Conservation (phyloP, 2,329 filamentous ascomycete genomes). For the Trichoderma harzianum region DNA sequence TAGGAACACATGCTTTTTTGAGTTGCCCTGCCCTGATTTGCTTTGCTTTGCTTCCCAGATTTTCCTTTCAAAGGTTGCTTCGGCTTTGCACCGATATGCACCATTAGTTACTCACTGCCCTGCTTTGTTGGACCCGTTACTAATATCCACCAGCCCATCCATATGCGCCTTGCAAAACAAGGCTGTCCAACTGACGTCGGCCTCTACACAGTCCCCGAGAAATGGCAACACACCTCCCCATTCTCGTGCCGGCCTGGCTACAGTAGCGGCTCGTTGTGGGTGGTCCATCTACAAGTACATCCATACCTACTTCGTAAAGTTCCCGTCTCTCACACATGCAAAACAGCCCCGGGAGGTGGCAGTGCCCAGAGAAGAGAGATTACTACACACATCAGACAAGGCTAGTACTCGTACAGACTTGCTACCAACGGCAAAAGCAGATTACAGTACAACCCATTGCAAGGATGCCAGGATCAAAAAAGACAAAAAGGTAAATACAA, state of each 20-base stretch:
- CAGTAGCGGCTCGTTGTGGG: background rate
- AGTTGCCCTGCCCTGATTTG: background rate
- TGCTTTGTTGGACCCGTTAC: background rate
- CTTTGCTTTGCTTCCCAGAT: background rate
- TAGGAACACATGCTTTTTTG: background rate
- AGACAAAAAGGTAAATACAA: background rate
- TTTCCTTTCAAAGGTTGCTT: background rate
- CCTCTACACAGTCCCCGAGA: background rate
- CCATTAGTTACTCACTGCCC: no score
- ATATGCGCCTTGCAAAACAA: background rate
- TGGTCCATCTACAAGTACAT: background rate
- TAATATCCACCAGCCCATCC: no score
- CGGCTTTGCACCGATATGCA: background rate
- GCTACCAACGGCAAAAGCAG: background rate
- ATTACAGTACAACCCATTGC: background rate
- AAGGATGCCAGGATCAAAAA: background rate
- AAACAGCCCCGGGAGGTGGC: background rate
- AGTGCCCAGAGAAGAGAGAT: background rate
- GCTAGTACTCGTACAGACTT: background rate
- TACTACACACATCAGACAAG: background rate
- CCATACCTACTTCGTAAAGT: background rate
- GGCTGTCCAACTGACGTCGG: background rate
- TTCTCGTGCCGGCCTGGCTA: background rate
- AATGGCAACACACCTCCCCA: background rate
- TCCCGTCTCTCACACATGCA: background rate